Percentiles rank a stretch among this genome's conserved stretches.
These are phyloP conservation scores for Knufia petricola DNA, from an alignment of 2,329 filamentous ascomycete species.

Conservation along the genomic window DNA sequence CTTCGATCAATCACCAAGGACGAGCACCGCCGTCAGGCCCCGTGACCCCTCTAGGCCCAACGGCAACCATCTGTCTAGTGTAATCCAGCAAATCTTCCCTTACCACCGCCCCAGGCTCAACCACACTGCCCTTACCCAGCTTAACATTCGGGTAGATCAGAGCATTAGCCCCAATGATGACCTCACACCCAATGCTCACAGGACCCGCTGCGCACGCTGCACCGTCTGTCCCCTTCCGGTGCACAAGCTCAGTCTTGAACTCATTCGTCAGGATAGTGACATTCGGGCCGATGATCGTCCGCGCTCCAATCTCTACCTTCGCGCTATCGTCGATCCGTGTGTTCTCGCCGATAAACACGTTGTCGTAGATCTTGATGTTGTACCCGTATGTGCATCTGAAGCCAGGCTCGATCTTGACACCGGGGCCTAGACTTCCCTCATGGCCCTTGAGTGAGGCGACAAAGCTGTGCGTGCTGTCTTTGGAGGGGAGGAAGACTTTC, in stretches of 20 bases:
- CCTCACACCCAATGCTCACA: constrained; percentile 67
- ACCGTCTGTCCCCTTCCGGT: constrained; percentile 63
- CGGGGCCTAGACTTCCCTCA: constrained; percentile 55
- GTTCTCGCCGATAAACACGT: constrained; percentile 72
- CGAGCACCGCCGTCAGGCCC: too few species aligned
- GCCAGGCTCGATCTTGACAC: constrained; percentile 71
- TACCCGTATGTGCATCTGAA: constrained; percentile 95
- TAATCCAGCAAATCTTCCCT: constrained; percentile 34
- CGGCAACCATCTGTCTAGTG: constrained; percentile 29
- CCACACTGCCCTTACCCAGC: constrained; percentile 34
- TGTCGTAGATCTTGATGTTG: constrained; percentile 79
- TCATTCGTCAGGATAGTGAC: constrained; percentile 77
- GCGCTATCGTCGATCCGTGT: constrained; percentile 84
- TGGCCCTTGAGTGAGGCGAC: constrained; percentile 35
- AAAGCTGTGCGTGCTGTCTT: constrained; percentile 58
- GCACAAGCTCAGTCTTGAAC: constrained; percentile 61
- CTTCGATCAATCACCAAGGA: too few species aligned
- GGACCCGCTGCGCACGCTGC: constrained; percentile 55
- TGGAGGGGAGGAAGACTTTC: constrained; percentile 62
- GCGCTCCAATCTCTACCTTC: constrained; percentile 67
- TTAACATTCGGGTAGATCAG: constrained; percentile 45
- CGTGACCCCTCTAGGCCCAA: too few species aligned
- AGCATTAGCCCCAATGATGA: constrained; percentile 54
- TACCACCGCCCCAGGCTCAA: constrained; percentile 37
- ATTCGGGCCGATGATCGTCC: constrained; percentile 62